Evolutionary conservation across 306 rosid genomes (phyloP).

Genomic region (Quercus gilva): DNA sequence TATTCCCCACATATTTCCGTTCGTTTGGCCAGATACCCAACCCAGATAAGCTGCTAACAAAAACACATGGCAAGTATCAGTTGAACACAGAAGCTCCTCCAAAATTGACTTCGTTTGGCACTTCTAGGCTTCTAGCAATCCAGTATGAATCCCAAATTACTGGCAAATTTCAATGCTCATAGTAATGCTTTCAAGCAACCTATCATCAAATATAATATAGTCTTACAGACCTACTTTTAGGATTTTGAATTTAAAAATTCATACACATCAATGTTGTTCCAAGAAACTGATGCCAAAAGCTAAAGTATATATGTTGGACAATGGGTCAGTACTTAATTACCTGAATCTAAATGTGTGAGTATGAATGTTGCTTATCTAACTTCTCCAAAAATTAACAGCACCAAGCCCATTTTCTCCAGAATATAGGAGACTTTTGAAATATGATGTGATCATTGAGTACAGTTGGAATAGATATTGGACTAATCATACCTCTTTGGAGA

Average conservation of each 20-base stretch:
- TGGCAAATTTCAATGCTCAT: neutral
- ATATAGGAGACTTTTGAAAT: neutral
- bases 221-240: neutral
- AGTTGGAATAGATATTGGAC: neutral
- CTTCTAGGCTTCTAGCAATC: neutral
- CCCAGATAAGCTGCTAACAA: neutral
- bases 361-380: neutral
- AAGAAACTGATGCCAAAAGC: neutral
- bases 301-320: neutral
- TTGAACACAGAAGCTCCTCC: neutral
- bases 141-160: neutral
- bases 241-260: neutral
- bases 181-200: neutral
- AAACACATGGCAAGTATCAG: neutral
- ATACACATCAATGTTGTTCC: neutral
- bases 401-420: neutral
- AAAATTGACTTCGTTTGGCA: neutral
- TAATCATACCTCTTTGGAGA: neutral
- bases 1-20: neutral
- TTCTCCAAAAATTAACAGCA: neutral
- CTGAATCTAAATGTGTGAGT: neutral
- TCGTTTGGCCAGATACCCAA: neutral
- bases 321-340: neutral
- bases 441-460: neutral
- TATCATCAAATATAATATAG: neutral